Conservation (phyloP, 2,329 filamentous ascomycete genomes). For the Ceratocystis albifundus region DNA sequence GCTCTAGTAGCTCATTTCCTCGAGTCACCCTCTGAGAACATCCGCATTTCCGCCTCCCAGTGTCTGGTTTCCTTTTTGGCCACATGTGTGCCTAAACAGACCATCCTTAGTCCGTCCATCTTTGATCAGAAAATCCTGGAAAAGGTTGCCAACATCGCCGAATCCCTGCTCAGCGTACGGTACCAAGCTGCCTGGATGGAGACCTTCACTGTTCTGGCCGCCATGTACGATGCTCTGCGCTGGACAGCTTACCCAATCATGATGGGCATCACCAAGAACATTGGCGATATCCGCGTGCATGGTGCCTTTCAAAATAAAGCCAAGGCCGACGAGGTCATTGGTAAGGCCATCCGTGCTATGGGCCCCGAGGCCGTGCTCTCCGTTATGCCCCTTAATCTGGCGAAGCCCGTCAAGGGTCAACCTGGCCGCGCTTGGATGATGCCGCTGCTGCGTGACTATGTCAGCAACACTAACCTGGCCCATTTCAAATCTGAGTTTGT, state of each 20-base stretch:
- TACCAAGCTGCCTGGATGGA: constrained; percentile 93
- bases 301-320: constrained; percentile 88
- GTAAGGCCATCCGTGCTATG: constrained; percentile 78
- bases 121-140: constrained; percentile 85
- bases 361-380: constrained; percentile 74
- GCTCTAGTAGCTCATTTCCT: constrained; percentile 69
- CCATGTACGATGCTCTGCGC: constrained; percentile 74
- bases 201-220: constrained; percentile 76
- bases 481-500: constrained; percentile 83
- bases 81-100: constrained; percentile 74
- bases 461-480: constrained; percentile 73
- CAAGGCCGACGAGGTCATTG: constrained; percentile 81
- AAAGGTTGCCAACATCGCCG: constrained; percentile 62
- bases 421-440: constrained; percentile 89
- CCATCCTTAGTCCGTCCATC: constrained; percentile 77
- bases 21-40: constrained; percentile 79
- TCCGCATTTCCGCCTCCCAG: constrained; percentile 86
- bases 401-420: constrained; percentile 62
- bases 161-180: constrained; percentile 70
- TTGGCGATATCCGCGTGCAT: constrained; percentile 80
- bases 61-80: constrained; percentile 86
- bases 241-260: constrained; percentile 78
- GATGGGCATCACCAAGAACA: constrained; percentile 58
- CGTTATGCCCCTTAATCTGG: constrained; percentile 76
- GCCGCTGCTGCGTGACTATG: constrained; percentile 77